A percentile compares a stretch with the other conserved stretches of the same genome.
phyloP scores from a whole-genome alignment of 2,329 filamentous ascomycete species.

The Fonsecaea monophora region DNA sequence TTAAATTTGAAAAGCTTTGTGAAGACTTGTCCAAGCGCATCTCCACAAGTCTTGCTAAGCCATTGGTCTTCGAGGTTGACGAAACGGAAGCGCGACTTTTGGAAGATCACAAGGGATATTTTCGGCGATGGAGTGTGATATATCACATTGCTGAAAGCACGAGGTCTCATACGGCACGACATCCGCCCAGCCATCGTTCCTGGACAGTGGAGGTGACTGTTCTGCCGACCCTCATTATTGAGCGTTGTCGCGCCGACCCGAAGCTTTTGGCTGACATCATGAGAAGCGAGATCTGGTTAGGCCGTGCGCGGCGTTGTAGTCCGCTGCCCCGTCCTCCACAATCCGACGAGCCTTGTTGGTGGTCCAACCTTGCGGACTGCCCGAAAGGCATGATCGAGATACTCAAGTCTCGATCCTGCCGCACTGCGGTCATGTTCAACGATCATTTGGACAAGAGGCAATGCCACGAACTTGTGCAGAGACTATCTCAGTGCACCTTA shows the following conservation, averaged over 20 bases:
- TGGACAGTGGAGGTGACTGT: constrained; percentile 58
- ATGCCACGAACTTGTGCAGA: constrained; percentile 48
- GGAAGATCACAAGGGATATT: constrained; percentile 59
- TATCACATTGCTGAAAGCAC: constrained; percentile 49
- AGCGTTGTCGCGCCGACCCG: constrained; percentile 77
- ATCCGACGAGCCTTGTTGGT: constrained; percentile 18
- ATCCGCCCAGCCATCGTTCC: background rate
- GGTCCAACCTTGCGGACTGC: constrained; percentile 65
- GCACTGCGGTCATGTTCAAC: constrained; percentile 60
- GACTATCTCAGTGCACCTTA: constrained; percentile 52
- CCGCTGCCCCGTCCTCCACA: background rate
- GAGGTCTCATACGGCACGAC: constrained; percentile 42
- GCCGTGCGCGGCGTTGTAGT: constrained; percentile 43
- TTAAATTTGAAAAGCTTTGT: constrained; percentile 77
- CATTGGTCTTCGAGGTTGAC: constrained; percentile 71
- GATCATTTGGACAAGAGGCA: constrained; percentile 50
- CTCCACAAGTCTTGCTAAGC: constrained; percentile 50
- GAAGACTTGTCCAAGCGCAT: constrained; percentile 57
- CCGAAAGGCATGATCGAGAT: constrained; percentile 76
- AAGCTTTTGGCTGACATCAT: constrained; percentile 75
- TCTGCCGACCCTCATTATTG: constrained; percentile 74
- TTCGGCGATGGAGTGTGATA: constrained; percentile 76
- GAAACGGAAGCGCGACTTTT: constrained; percentile 67
- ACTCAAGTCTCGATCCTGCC: constrained; percentile 57
- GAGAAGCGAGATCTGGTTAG: constrained; percentile 74